Conservation (phyloP, 495 filamentous ascomycete genomes). For the Penicillium bialowiezense region DNA sequence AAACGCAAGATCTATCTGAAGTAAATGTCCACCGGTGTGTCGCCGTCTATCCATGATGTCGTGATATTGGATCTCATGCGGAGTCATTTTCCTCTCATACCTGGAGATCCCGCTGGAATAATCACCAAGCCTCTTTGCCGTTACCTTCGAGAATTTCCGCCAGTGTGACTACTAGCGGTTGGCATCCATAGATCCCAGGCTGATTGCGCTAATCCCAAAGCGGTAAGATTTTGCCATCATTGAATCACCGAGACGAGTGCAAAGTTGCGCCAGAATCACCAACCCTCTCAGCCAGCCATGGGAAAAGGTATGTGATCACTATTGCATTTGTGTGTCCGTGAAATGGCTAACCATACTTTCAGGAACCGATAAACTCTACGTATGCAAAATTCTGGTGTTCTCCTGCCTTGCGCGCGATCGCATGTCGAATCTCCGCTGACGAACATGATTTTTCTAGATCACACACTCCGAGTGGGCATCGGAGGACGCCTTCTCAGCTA, state of each 20-base stretch:
- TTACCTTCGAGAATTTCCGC: too few species aligned
- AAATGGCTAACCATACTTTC: conserved; percentile 10
- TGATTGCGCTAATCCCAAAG: conserved; percentile 16
- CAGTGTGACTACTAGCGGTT: too few species aligned
- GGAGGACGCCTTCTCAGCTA: conserved; percentile 77
- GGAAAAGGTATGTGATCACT: conserved; percentile 50
- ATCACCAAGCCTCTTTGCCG: too few species aligned
- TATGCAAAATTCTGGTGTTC: conserved; percentile 29
- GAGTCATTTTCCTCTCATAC: too few species aligned
- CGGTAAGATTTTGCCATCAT: conserved; percentile 18
- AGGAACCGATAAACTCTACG: conserved; percentile 77
- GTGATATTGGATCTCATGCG: too few species aligned
- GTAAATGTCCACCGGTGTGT: too few species aligned
- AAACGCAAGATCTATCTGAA: too few species aligned
- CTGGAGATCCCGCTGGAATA: too few species aligned
- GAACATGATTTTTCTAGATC: conserved; percentile 50
- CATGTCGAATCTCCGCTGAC: conserved; percentile 19
- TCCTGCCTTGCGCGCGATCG: conserved; percentile 1
- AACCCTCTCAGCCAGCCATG: conserved; percentile 36
- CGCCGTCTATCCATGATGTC: too few species aligned
- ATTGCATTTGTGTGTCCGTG: neutral
- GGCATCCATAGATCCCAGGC: too few species aligned
- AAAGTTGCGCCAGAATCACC: conserved; percentile 2
- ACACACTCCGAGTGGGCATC: conserved; percentile 97
- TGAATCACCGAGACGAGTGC: neutral